Evolutionary conservation across 208 protist genomes (phyloP), one percentile per base, ranked within the genome.

Genomic region (Porcisia hertigi): DNA sequence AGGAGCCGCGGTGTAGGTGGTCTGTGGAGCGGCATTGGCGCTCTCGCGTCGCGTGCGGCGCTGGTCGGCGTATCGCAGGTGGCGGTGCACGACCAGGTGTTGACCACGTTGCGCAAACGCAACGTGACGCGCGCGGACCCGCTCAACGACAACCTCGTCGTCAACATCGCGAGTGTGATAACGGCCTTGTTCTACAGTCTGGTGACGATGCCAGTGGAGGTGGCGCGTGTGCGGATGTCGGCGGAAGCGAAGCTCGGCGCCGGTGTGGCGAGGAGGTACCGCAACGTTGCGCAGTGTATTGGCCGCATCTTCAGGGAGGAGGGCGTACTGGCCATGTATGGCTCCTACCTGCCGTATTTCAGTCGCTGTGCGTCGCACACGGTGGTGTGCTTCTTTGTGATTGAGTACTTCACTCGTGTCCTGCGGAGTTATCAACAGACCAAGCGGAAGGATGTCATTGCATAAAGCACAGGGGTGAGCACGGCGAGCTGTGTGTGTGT

Each of bases 201-300:
- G 20, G 79, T 93, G 67, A 97, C 95, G 73, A 97, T 98, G 95
- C 95, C 95, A 49, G 80, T 98, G 41, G 95, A 98, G 85, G 73
- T 93, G 57, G 91, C 94, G 59, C 89, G 93, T 74, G 93, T 97
- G 81, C 90, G 92, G 64, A 97, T 98, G 93, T 93, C 89, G 9
- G 80, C 89, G 9, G 90, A 98, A 87, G 86, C 86, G 76, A 95
- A 86, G 90, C 73, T 86, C 30, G 49, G 76, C 23, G 59, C 78
- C 5, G 90, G 88, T 53, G 77, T 65, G 71, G 82, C 86, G 78
- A 73, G 80, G 80, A 82, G 83, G 54, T 98, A 98, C 83, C 86
- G 47, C 54, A 92, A 87, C 79, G 86, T 90, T 71, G 47, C 94
- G 34, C 93, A 97, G 85, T 94, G 91, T 54, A 90, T 98, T 57